Evolutionary conservation across 768 basidiomycete species (phyloP), one percentile per base, ranked within the genome.

Genomic region (Chalciporus chontae): DNA sequence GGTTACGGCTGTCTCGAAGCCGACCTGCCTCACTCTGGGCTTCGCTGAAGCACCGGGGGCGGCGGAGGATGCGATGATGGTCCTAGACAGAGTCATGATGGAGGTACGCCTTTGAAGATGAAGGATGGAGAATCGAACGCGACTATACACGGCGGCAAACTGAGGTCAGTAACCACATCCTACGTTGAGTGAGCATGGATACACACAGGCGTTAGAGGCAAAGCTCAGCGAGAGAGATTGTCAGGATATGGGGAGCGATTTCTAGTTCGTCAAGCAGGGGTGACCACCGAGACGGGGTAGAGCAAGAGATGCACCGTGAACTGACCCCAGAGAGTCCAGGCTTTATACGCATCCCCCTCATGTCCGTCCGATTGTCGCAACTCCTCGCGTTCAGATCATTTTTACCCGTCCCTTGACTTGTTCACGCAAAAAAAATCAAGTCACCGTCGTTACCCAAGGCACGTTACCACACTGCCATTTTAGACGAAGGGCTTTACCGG

Each of bases 1-100:
- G 15, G 48, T 57, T 32, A 62, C 61, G 6, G 51, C 61, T 14
- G 58, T 62, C 51, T 60, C 55, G 17, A 62, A 62, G 40, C 61
- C 50, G 31, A 60, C 58, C 31, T 47, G 50, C 11, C 58, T 55
- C 37, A 8, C 46, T 23, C 43, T 42, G 6, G 44, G 40, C 15
- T 49, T 23, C 10, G 37, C 14, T 36, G 58, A 21, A n/a, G 43
- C 23, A 41, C 17, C 17, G 43, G 11, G 14, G 21, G 48, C 8
- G 17, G 29, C 36, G 18, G 32, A 21, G 27, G 50, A 44, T 10
- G 45, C 34, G 18, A 48, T 43, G 23, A 15, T 37, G 14, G 43
- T 31, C 45, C 15, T 26, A 23, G 40, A 8, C 34, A 36, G n/a
- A n/a, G n/a, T 36, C 34, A 36, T n/a, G 34, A n/a, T 36, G n/a